Base-by-base conservation (phyloP, 192 early-diverging fungal genomes). In the Bifiguratus adelaidae region DNA sequence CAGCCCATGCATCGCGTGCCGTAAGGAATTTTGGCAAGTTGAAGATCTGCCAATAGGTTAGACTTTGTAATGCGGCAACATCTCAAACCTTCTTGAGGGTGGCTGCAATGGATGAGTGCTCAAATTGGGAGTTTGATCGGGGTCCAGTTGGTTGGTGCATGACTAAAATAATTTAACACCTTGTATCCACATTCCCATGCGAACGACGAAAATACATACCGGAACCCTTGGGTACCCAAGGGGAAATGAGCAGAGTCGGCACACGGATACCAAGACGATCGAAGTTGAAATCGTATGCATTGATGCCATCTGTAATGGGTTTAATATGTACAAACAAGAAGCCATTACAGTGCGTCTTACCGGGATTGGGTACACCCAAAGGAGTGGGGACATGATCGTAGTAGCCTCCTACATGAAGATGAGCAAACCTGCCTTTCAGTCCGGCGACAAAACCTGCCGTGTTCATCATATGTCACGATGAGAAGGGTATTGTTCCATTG, bases 341-440 rank as follows among this genome's bases (percentile, higher is more conserved):
- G 43, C 25, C 15, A 9, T 9, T 18, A n/a, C 4, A 20, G 26
- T 35, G 3, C 2, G 28, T 4, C 25, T 7, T 38, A 52, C 65
- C 60, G n/a, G 62, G 56, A 47, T 30, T 56, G 7, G 58, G 63
- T 22, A 67, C 52, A 55, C 40, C 53, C 12, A 40, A 34, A 43
- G 73, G 73, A 18, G 73, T 60, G 9, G 58, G 41, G n/a, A 68
- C 68, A 42, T 71, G 68, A 47, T 75, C 73, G 23, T 58, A 67
- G 40, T 50, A 57, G 12, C 55, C 48, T 34, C 29, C 45, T 25
- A 32, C 18, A 15, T 26, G 42, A 42, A 3, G n/a, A 11, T 4
- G 19, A 0, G 9, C n/a, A 24, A 30, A 16, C 21, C 25, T 15
- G 21, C 26, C 4, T 43, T 27, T 19, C n/a, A n/a, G n/a, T n/a